phyloP scores from a whole-genome alignment of 208 protist genomes.

The Leishmania arabica region DNA sequence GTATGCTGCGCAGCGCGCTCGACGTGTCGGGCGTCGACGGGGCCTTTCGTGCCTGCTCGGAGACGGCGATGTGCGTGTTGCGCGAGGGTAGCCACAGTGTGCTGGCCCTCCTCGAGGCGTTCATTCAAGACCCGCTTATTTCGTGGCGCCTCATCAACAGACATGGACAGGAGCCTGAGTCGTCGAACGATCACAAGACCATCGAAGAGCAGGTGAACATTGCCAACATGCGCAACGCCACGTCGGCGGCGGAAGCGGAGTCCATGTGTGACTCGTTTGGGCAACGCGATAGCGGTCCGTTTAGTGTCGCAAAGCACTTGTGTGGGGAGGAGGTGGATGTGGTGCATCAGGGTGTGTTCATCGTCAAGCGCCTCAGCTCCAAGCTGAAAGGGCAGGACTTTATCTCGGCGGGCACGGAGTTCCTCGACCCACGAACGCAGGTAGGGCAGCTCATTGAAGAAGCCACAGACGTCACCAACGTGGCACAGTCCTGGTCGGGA shows the following conservation, averaged over 20 bases:
- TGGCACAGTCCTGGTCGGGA: constrained; percentile 90
- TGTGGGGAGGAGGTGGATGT: constrained; percentile 76
- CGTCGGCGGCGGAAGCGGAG: constrained; percentile 18
- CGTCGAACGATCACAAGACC: constrained; percentile 67
- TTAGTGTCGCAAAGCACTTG: constrained; percentile 44
- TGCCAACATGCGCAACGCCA: constrained; percentile 36
- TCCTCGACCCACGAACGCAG: constrained; percentile 73
- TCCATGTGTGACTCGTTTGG: constrained; percentile 41
- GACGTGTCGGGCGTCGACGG: constrained; percentile 99
- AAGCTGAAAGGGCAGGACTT: constrained; percentile 88
- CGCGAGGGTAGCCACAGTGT: constrained; percentile 98
- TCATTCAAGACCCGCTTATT: constrained; percentile 99
- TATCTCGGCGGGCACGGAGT: constrained; percentile 33
- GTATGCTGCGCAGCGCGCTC: constrained; percentile 99
- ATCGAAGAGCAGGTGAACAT: constrained; percentile 77
- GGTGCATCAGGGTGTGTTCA: constrained; percentile 80
- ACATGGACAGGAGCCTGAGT: constrained; percentile 70
- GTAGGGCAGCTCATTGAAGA: constrained; percentile 84
- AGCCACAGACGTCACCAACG: constrained; percentile 83
- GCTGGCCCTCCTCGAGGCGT: constrained; percentile 99
- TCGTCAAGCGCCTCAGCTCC: constrained; percentile 80
- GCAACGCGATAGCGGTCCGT: constrained; percentile 21
- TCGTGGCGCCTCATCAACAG: constrained; percentile 97
- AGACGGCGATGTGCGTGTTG: constrained; percentile 98
- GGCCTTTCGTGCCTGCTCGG: constrained; percentile 96